phyloP scores from a whole-genome alignment of 2,329 filamentous ascomycete genomes.

The Cordyceps militaris region DNA sequence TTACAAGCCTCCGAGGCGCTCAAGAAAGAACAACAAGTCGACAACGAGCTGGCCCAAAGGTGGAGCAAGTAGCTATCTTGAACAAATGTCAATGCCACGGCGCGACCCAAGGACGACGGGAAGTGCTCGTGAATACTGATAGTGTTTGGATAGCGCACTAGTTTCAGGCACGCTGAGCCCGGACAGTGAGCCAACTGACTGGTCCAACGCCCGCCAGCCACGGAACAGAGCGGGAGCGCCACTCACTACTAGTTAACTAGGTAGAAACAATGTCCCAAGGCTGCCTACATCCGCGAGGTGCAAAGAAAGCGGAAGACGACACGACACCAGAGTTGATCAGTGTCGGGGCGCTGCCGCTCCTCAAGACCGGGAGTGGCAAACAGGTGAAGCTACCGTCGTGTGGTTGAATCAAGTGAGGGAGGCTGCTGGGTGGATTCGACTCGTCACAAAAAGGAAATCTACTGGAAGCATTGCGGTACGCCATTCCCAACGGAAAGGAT shows the following conservation, averaged over 20 bases:
- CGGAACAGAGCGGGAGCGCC: neutral
- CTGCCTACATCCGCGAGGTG: neutral
- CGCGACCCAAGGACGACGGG: neutral
- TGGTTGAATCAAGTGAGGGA: neutral
- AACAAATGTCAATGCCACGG: neutral
- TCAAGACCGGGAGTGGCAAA: neutral
- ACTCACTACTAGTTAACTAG: neutral
- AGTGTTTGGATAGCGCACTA: constrained; percentile 7
- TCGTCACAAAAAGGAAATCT: constrained; percentile 10
- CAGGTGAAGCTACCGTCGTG: neutral
- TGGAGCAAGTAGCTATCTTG: neutral
- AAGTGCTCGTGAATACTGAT: neutral
- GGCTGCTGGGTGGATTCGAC: constrained; percentile 3
- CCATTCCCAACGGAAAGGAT: neutral
- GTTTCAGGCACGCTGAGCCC: constrained; percentile 5
- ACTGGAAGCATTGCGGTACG: neutral
- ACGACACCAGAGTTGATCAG: neutral
- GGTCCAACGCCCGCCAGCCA: neutral
- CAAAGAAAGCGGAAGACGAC: neutral
- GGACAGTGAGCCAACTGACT: neutral
- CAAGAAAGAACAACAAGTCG: neutral
- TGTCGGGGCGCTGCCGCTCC: neutral
- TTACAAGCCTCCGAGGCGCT: neutral
- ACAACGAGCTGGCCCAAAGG: neutral
- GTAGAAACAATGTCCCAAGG: neutral